These are phyloP conservation scores for Andrographis paniculata DNA, from an alignment of 305 asterid genomes.

Conservation along the genomic window DNA sequence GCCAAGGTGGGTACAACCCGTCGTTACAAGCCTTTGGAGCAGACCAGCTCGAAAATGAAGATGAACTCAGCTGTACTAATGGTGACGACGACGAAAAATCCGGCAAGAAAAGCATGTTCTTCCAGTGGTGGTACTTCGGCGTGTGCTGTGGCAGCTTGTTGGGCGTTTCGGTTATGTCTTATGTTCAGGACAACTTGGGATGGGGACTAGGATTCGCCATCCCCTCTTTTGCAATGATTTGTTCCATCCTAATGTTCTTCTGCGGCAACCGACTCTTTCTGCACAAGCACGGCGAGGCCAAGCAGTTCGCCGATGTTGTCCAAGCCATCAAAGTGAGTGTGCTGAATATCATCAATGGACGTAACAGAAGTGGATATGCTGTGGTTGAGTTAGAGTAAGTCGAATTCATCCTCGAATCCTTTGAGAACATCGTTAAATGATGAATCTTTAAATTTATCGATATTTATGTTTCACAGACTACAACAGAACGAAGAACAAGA, in stretches of 20 bases:
- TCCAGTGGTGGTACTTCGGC: conserved; percentile 93
- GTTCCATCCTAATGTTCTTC: conserved; percentile 43
- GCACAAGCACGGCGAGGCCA: conserved; percentile 19
- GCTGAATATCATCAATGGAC: conserved; percentile 29
- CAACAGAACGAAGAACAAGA: conserved; percentile 35
- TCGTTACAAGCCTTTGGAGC: conserved; percentile 95
- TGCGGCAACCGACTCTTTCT: conserved; percentile 44
- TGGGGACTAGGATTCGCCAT: conserved; percentile 93
- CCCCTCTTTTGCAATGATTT: conserved; percentile 52
- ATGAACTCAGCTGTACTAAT: conserved; percentile 33
- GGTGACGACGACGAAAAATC: conserved; percentile 16
- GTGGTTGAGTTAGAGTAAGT: conserved; percentile 74
- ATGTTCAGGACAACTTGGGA: conserved; percentile 72
- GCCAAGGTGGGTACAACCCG: conserved; percentile 80
- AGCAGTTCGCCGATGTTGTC: conserved; percentile 27
- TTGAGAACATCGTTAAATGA: too few relatives aligned
- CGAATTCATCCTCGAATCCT: background rate
- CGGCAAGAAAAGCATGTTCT: conserved; percentile 49
- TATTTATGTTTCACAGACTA: conserved; percentile 37
- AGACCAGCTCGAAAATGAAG: conserved; percentile 50
- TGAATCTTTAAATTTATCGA: too few relatives aligned
- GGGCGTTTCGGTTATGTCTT: conserved; percentile 73
- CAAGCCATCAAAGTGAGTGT: conserved; percentile 32
- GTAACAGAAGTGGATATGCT: conserved; percentile 12
- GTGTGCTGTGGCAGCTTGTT: conserved; percentile 78